Base-by-base conservation (phyloP, 371 early-diverging fungal genomes). In the Mucor sp. region DNA sequence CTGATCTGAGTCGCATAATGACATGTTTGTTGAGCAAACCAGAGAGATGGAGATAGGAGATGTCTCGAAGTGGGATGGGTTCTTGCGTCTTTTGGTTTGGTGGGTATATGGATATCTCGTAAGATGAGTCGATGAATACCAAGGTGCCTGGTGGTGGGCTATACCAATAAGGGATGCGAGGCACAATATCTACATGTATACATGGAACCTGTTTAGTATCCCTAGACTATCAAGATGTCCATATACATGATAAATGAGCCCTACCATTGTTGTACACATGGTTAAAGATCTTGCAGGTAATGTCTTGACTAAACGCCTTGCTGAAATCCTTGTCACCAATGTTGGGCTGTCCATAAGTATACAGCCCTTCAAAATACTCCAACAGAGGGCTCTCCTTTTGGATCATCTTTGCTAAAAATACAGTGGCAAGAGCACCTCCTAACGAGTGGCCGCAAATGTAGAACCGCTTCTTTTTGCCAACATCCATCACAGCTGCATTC, bases 391-490 rank as follows among this genome's bases (percentile, higher is more conserved):
- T 84, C 15, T 82, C 72, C 28, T 72, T 74, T 65, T 87, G 85
- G 6, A 85, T 74, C 84, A 85, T 81, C 59, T 87, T 87, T 15
- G 83, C 85, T 48, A 85, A 63, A 68, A 87, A 87, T 30, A 84
- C 81, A 30, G 81, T 81, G 1, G 71, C 82, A 21, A 79, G 60
- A 32, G 78, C 78, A 43, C 76, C 82, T 30, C 82, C 82, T 2
- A 82, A 56, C 0, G 80, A 79, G 62, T 82, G 82, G 0, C 82
- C 82, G 0, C 80, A 68, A 15, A 82, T 64, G 43, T 65, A 82
- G 17, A 82, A 35, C 7, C 65, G 47, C 50, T 78, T 78, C 7
- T 66, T 55, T 23, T 35, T 60, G 5, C 48, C 65, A 25, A 59
- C 50, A 28, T 57, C 60, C 43, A 35, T 60, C 27, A 60, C 43